phyloP scores from a whole-genome alignment of 2,329 filamentous ascomycete species.

The Aspergillus calidoustus region DNA sequence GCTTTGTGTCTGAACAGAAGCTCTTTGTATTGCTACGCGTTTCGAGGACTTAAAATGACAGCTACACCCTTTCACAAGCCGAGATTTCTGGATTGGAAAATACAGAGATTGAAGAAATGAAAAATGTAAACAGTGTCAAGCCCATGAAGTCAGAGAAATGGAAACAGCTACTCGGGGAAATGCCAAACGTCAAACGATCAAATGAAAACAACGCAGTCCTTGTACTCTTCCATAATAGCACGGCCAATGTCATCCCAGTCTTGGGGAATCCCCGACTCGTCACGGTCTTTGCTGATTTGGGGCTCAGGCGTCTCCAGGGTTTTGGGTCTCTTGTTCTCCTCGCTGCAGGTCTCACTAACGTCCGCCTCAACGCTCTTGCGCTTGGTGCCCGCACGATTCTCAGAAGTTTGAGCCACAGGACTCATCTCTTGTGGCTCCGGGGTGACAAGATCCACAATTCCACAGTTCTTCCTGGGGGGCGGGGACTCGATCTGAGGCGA shows the following conservation, averaged over 20 bases:
- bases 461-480: neutral
- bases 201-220: conserved; percentile 46
- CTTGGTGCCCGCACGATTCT: neutral
- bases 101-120: neutral
- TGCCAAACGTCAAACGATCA: conserved; percentile 18
- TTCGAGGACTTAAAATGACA: neutral
- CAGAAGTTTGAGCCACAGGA: neutral
- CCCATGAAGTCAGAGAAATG: neutral
- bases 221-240: conserved; percentile 45
- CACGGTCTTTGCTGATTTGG: neutral
- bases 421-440: conserved; percentile 7
- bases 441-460: neutral
- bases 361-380: conserved; percentile 8
- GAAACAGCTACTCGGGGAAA: neutral
- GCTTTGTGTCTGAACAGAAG: neutral
- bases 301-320: neutral
- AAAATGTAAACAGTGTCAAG: neutral
- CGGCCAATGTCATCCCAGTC: conserved; percentile 45
- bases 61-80: neutral
- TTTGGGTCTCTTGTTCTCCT: conserved; percentile 1
- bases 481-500: neutral
- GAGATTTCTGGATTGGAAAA: neutral
- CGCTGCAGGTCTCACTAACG: neutral
- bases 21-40: neutral
- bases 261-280: neutral